A percentile compares a stretch with the other conserved stretches of the same genome.
These are phyloP conservation scores for Cichorium intybus DNA, from an alignment of 140 eudicot species.

Conservation along the genomic window DNA sequence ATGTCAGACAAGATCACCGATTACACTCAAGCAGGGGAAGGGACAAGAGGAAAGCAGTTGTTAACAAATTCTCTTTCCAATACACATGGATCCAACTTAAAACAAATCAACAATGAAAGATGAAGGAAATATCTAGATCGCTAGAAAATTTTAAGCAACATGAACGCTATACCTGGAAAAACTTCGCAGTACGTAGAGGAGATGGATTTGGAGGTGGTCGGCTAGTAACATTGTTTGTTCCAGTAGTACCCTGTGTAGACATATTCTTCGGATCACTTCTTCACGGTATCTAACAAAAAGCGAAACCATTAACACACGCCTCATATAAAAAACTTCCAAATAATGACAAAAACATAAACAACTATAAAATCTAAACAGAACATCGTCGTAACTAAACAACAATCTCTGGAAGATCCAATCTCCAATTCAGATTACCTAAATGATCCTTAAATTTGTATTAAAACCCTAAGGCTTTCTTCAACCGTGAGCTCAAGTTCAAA, in stretches of 20 bases:
- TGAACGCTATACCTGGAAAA: constrained; percentile 53
- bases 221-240: constrained; percentile 34
- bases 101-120: neutral
- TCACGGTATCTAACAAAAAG: constrained; percentile 19
- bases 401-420: constrained; percentile 9
- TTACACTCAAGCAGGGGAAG: no score
- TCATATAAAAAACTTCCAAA: constrained; percentile 5
- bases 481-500: constrained; percentile 1
- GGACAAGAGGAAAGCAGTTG: no score
- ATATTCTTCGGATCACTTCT: constrained; percentile 35
- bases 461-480: constrained; percentile 18
- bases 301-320: constrained; percentile 8
- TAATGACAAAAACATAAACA: neutral
- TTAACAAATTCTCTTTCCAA: no score
- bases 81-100: constrained; percentile 1
- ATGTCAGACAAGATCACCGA: neutral
- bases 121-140: neutral
- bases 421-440: constrained; percentile 15
- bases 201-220: constrained; percentile 84
- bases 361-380: neutral
- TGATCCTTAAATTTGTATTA: neutral
- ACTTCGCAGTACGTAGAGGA: constrained; percentile 71
- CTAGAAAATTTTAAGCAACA: neutral
- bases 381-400: neutral
- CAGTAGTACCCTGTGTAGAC: constrained; percentile 58